These are phyloP conservation scores for Neurospora tetraspora DNA, from an alignment of 495 filamentous ascomycete species.

Conservation along the genomic window DNA sequence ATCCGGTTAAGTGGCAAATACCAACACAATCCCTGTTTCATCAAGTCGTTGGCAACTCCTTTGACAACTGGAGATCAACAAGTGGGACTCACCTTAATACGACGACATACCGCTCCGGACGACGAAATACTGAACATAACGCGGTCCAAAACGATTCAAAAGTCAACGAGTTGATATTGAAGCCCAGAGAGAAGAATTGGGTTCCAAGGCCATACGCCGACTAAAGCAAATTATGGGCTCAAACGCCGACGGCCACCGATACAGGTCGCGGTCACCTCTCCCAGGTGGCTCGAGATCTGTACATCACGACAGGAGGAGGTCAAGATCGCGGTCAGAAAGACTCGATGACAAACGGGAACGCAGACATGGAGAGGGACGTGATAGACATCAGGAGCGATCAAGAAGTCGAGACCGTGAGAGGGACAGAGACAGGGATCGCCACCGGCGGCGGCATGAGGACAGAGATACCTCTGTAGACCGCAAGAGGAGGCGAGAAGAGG, in stretches of 20 bases:
- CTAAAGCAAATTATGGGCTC: neutral
- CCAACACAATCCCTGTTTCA: neutral
- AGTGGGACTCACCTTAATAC: neutral
- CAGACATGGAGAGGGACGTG: neutral
- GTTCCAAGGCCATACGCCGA: neutral
- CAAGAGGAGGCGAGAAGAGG: neutral
- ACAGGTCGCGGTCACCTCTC: neutral
- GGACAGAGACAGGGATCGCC: slow-evolving; percentile 1
- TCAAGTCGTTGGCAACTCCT: neutral
- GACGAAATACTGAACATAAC: neutral
- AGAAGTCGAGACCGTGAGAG: neutral
- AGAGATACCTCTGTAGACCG: neutral
- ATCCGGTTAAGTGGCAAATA: no score
- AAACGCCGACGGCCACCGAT: neutral
- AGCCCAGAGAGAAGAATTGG: neutral
- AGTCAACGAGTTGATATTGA: neutral
- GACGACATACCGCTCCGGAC: neutral
- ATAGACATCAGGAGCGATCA: neutral
- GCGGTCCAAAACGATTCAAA: neutral
- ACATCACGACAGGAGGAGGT: neutral
- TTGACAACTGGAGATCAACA: neutral
- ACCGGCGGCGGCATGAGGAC: neutral
- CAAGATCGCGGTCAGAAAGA: neutral
- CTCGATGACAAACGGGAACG: neutral
- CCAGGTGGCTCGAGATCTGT: neutral